Percentiles rank a stretch among this genome's conserved stretches.
phyloP scores from a whole-genome alignment of 1,284 basidiomycete genomes.

The Austroboletus niveus region DNA sequence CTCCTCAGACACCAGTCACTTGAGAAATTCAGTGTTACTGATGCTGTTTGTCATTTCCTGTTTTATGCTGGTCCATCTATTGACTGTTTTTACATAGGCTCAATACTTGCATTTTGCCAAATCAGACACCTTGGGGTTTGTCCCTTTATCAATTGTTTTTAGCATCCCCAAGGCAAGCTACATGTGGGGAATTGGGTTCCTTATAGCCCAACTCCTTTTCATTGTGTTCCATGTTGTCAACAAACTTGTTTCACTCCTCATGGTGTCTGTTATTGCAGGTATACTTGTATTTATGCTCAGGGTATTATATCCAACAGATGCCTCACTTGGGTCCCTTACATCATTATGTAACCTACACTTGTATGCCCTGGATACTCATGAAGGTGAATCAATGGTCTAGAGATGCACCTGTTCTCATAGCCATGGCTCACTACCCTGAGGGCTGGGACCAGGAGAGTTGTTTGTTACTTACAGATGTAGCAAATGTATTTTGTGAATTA shows the following conservation, averaged over 20 bases:
- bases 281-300: constrained; percentile 18
- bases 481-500: too few species aligned
- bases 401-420: constrained; percentile 3
- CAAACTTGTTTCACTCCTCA: constrained; percentile 12
- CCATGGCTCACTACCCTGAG: too few species aligned
- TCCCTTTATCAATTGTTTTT: constrained; percentile 25
- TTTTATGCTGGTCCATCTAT: not conserved
- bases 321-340: constrained; percentile 1
- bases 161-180: constrained; percentile 28
- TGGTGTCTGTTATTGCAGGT: constrained; percentile 4
- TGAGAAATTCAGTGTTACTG: constrained; percentile 18
- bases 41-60: constrained; percentile 20
- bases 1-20: constrained; percentile 26
- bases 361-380: constrained; percentile 1
- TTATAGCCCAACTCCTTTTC: constrained; percentile 24
- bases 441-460: too few species aligned
- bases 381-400: constrained; percentile 18
- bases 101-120: constrained; percentile 24
- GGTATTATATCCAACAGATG: constrained; percentile 21
- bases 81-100: constrained; percentile 18
- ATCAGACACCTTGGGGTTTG: constrained; percentile 22
- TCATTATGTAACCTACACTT: constrained; percentile 10
- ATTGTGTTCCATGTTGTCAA: constrained; percentile 13
- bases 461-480: too few species aligned
- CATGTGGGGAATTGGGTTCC: constrained; percentile 26